A percentile compares a stretch with the other conserved stretches of the same genome.
Evolutionary conservation across 2,329 filamentous ascomycete species (phyloP).

Genomic region (Thelonectria rubi): DNA sequence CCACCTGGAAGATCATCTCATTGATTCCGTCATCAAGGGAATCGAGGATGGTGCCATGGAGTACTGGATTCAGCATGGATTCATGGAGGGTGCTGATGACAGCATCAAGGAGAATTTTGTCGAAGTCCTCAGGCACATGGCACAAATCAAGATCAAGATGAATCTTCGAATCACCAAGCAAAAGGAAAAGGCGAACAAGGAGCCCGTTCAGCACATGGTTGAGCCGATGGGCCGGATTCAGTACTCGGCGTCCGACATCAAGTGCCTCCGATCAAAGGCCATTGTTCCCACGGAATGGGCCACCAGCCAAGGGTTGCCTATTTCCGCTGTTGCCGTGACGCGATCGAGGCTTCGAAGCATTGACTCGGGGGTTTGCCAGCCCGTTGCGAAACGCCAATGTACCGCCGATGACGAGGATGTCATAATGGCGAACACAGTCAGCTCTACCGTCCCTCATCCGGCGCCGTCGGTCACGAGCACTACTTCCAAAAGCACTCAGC

Average conservation of each 20-base stretch:
- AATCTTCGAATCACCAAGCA: background rate
- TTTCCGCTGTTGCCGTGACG: background rate
- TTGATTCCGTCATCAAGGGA: conserved; percentile 31
- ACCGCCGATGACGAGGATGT: background rate
- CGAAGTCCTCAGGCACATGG: conserved; percentile 35
- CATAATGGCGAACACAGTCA: conserved; percentile 10
- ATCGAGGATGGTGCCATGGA: conserved; percentile 42
- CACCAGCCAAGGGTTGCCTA: conserved; percentile 6
- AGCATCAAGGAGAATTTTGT: conserved; percentile 36
- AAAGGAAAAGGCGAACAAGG: background rate
- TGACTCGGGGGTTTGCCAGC: background rate
- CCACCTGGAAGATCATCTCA: conserved; percentile 9
- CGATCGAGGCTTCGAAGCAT: background rate
- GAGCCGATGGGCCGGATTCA: conserved; percentile 21
- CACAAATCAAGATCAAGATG: conserved; percentile 36
- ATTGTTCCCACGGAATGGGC: conserved; percentile 16
- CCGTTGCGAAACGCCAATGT: background rate
- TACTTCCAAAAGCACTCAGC: background rate
- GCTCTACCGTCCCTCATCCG: background rate
- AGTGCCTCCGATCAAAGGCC: conserved; percentile 10
- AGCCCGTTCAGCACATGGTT: background rate
- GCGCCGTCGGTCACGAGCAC: background rate
- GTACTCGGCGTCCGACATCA: conserved; percentile 25
- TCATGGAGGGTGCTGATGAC: conserved; percentile 35
- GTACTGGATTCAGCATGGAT: conserved; percentile 39